These are phyloP conservation scores for Aspergillus amoenus DNA, from an alignment of 2,329 filamentous ascomycete genomes.

Conservation along the genomic window DNA sequence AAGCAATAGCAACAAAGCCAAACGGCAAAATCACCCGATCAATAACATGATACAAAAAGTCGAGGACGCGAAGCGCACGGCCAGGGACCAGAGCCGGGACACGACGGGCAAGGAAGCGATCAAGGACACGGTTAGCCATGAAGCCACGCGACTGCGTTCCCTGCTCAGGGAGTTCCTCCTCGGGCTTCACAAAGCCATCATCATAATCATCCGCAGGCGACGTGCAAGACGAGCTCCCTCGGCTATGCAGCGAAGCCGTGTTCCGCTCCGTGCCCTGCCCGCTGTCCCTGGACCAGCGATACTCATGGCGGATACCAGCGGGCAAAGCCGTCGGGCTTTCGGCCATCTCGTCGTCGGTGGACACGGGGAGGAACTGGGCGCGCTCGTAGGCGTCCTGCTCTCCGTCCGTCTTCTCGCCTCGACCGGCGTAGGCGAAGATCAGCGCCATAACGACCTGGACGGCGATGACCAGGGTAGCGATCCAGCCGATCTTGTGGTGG, in stretches of 20 bases:
- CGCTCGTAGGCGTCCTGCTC: conserved; percentile 47
- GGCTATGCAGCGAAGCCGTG: conserved; percentile 65
- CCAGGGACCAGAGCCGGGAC: conserved; percentile 58
- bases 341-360: conserved; percentile 52
- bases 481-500: conserved; percentile 56
- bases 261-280: conserved; percentile 72
- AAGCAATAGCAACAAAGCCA: conserved; percentile 70
- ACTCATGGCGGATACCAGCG: conserved; percentile 37
- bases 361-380: conserved; percentile 63
- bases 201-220: conserved; percentile 49
- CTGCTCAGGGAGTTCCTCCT: conserved; percentile 46
- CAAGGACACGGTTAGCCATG: conserved; percentile 47
- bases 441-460: conserved; percentile 70
- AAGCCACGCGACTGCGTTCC: conserved; percentile 35
- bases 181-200: conserved; percentile 49
- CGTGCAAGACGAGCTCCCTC: conserved; percentile 60
- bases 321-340: conserved; percentile 51
- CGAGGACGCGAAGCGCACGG: conserved; percentile 58
- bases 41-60: conserved; percentile 63
- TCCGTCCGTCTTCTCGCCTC: conserved; percentile 31
- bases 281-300: conserved; percentile 68
- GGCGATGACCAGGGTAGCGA: conserved; percentile 68
- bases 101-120: conserved; percentile 54
- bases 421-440: conserved; percentile 59
- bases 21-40: conserved; percentile 77